phyloP scores from a whole-genome alignment of 2,329 filamentous ascomycete species.

The Harringtonia aguacate region DNA sequence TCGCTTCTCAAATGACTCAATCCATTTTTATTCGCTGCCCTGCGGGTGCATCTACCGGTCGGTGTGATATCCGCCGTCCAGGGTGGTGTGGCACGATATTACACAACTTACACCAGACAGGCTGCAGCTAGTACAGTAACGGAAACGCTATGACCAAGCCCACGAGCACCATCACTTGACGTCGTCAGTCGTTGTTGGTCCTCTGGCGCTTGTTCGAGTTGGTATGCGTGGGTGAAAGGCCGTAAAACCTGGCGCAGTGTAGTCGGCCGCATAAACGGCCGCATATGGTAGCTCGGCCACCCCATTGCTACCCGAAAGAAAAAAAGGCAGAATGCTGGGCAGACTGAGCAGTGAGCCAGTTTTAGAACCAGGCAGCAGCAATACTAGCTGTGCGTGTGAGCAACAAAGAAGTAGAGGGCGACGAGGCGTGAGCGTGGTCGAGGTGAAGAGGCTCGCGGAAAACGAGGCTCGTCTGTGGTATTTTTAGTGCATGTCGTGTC shows the following conservation, averaged over 20 bases:
- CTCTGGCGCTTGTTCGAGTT: constrained; percentile 1
- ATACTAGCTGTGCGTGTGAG: too few species aligned
- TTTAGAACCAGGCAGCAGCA: neutral
- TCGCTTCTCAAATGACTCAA: too few species aligned
- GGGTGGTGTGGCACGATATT: neutral
- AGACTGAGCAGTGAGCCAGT: neutral
- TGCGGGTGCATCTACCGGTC: neutral
- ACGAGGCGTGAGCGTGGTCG: neutral
- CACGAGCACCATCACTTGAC: neutral
- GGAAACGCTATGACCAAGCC: neutral
- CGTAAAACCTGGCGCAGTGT: constrained; percentile 6
- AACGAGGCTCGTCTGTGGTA: neutral
- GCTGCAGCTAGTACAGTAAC: neutral
- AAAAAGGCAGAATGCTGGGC: constrained; percentile 9
- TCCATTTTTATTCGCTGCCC: constrained; percentile 5
- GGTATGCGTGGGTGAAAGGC: neutral
- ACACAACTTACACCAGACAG: neutral
- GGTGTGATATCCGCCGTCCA: neutral
- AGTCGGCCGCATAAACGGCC: constrained; percentile 9
- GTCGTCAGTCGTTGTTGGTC: neutral
- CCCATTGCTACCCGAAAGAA: neutral
- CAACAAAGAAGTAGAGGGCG: neutral
- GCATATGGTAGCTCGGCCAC: too few species aligned
- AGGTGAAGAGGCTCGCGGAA: neutral
- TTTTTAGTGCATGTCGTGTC: too few species aligned